These are phyloP conservation scores for Entrophospora sp. DNA, from an alignment of 192 early-diverging fungal genomes.

Conservation along the genomic window DNA sequence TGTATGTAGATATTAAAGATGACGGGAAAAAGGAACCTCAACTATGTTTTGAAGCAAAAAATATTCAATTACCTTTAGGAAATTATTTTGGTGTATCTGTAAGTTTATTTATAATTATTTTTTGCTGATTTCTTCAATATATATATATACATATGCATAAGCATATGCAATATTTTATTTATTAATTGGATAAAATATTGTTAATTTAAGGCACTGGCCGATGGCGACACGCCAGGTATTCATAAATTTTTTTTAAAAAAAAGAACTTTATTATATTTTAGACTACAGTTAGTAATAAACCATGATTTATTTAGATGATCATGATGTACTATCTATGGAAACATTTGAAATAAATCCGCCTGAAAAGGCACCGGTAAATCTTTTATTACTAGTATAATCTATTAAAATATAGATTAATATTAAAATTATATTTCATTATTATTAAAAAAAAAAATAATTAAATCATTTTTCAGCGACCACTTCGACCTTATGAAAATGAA, in stretches of 20 bases:
- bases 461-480: not conserved
- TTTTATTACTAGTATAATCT: not conserved
- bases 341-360: slow-evolving; percentile 60
- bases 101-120: slow-evolving; percentile 9
- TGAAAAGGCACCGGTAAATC: slow-evolving; percentile 30
- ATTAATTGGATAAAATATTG: not conserved
- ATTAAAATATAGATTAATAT: not conserved
- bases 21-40: slow-evolving; percentile 43
- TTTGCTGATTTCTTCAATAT: not conserved
- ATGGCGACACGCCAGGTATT: slow-evolving; percentile 8
- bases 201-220: slow-evolving; percentile 9
- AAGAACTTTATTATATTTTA: slow-evolving; percentile 13
- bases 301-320: slow-evolving; percentile 52
- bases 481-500: slow-evolving; percentile 13
- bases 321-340: slow-evolving; percentile 63
- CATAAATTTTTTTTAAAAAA: not conserved
- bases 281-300: slow-evolving; percentile 27
- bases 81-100: slow-evolving; percentile 69
- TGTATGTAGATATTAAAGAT: slow-evolving; percentile 42
- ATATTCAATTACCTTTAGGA: slow-evolving; percentile 53
- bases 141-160: slow-evolving; percentile 18
- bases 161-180: slow-evolving; percentile 16
- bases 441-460: not conserved
- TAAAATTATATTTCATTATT: not conserved
- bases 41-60: slow-evolving; percentile 44